Evolutionary conservation across 768 basidiomycete species (phyloP).

Genomic region (Rhodotorula toruloides): DNA sequence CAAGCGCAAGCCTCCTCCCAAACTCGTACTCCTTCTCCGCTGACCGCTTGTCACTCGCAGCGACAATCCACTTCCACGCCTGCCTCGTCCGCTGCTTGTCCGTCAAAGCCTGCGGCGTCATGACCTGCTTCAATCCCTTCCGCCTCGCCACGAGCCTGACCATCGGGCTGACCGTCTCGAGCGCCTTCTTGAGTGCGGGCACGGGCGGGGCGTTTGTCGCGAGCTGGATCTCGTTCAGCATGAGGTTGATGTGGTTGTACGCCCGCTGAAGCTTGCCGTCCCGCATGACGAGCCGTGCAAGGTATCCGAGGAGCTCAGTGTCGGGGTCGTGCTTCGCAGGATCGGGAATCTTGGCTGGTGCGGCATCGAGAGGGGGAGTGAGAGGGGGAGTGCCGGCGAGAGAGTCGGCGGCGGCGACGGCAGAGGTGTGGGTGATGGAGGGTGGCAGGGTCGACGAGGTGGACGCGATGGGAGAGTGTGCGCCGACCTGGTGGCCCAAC

Average conservation of each 20-base stretch:
- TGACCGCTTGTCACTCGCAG: slow-evolving; percentile 56
- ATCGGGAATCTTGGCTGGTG: neutral
- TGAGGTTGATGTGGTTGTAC: slow-evolving; percentile 56
- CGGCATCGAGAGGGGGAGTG: neutral
- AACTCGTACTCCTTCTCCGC: slow-evolving; percentile 52
- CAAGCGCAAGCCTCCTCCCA: slow-evolving; percentile 69
- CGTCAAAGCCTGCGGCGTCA: slow-evolving; percentile 65
- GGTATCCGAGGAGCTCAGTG: slow-evolving; percentile 18
- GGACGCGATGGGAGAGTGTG: neutral
- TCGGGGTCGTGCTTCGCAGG: slow-evolving; percentile 24
- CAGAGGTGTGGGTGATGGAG: neutral
- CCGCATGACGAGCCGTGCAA: slow-evolving; percentile 60
- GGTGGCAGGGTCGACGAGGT: neutral
- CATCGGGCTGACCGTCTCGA: slow-evolving; percentile 64
- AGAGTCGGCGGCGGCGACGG: neutral
- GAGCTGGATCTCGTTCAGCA: slow-evolving; percentile 66
- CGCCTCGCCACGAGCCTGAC: slow-evolving; percentile 60
- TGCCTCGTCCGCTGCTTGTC: slow-evolving; percentile 71
- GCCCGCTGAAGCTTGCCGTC: slow-evolving; percentile 65
- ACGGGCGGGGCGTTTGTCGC: slow-evolving; percentile 72
- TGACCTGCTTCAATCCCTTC: slow-evolving; percentile 62
- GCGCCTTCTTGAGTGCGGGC: slow-evolving; percentile 69
- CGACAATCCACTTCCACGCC: slow-evolving; percentile 67
- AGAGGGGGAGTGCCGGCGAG: neutral
- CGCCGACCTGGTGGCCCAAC: too few species aligned